Conservation (phyloP, 164 flowering plant genomes). For the Macadamia integrifolia region DNA sequence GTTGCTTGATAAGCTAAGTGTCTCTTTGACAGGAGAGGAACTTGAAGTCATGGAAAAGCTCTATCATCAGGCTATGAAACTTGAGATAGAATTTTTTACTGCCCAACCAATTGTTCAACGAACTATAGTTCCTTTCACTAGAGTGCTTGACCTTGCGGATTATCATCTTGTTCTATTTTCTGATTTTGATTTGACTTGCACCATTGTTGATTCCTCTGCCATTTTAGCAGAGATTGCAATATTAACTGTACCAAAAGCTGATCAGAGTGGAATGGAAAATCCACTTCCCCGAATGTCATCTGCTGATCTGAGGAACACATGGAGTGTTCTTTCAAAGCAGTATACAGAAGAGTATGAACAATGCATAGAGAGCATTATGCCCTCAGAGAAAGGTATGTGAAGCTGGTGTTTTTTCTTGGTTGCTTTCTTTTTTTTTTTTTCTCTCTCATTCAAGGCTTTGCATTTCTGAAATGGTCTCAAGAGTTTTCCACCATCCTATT, state of each 20-base stretch:
- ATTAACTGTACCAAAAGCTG: constrained; percentile 59
- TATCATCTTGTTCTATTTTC: constrained; percentile 48
- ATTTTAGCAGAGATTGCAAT: constrained; percentile 76
- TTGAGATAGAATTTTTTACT: constrained; percentile 58
- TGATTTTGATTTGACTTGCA: constrained; percentile 80
- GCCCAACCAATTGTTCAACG: constrained; percentile 54
- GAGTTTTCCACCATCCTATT: constrained; percentile 3
- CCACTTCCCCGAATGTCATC: constrained; percentile 51
- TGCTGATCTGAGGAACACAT: constrained; percentile 51
- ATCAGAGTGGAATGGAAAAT: constrained; percentile 29
- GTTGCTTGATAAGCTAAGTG: constrained; percentile 62
- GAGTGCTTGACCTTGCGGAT: constrained; percentile 38
- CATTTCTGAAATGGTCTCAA: too few species aligned
- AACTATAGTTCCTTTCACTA: constrained; percentile 48
- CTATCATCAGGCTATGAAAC: constrained; percentile 71
- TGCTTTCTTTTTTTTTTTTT: too few species aligned
- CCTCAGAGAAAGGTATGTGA: constrained; percentile 32
- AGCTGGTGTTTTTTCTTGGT: too few species aligned
- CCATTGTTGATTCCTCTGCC: constrained; percentile 73
- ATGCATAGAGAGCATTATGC: constrained; percentile 56
- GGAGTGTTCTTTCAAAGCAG: constrained; percentile 53
- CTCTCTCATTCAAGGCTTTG: too few species aligned
- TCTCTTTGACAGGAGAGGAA: constrained; percentile 70
- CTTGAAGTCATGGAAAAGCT: constrained; percentile 69
- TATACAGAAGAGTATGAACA: constrained; percentile 69